phyloP scores from a whole-genome alignment of 2,329 filamentous ascomycete species.

The Emydomyces testavorans region DNA sequence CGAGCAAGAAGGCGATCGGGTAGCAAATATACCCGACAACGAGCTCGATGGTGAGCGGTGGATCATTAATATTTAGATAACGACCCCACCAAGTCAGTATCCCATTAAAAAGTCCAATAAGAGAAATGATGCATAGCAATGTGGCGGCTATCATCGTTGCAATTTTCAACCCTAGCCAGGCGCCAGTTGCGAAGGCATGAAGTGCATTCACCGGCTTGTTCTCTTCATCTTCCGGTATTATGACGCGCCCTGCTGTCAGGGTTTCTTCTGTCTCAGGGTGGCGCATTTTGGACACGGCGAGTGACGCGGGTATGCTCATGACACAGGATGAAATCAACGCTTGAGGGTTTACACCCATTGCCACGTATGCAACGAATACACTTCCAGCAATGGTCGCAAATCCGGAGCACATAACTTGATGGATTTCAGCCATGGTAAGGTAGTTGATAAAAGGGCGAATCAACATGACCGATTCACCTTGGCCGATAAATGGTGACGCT shows the following conservation, averaged over 20 bases:
- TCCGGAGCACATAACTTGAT: slow-evolving; percentile 85
- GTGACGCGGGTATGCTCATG: slow-evolving; percentile 86
- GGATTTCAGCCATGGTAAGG: slow-evolving; percentile 75
- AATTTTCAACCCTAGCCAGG: slow-evolving; percentile 78
- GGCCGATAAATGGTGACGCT: slow-evolving; percentile 85
- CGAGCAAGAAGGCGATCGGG: slow-evolving; percentile 68
- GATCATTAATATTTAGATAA: slow-evolving; percentile 61
- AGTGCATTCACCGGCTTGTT: slow-evolving; percentile 62
- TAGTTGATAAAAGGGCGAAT: slow-evolving; percentile 77
- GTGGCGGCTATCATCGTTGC: slow-evolving; percentile 70
- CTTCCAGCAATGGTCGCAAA: slow-evolving; percentile 88
- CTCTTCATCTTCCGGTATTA: slow-evolving; percentile 65
- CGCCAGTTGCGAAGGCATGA: slow-evolving; percentile 73
- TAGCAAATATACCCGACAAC: slow-evolving; percentile 69
- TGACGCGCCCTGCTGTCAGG: slow-evolving; percentile 66
- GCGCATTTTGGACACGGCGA: slow-evolving; percentile 79
- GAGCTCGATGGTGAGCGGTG: slow-evolving; percentile 60
- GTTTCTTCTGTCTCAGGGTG: slow-evolving; percentile 83
- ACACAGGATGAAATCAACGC: slow-evolving; percentile 83
- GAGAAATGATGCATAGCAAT: slow-evolving; percentile 71
- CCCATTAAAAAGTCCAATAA: slow-evolving; percentile 62
- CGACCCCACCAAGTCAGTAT: slow-evolving; percentile 73
- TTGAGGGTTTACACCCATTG: slow-evolving; percentile 69
- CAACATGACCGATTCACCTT: slow-evolving; percentile 87
- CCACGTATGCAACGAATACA: slow-evolving; percentile 75